Evolutionary conservation across 2,329 filamentous ascomycete genomes (phyloP), one percentile per base, ranked within the genome.

Genomic region (Diaporthe longicolla): DNA sequence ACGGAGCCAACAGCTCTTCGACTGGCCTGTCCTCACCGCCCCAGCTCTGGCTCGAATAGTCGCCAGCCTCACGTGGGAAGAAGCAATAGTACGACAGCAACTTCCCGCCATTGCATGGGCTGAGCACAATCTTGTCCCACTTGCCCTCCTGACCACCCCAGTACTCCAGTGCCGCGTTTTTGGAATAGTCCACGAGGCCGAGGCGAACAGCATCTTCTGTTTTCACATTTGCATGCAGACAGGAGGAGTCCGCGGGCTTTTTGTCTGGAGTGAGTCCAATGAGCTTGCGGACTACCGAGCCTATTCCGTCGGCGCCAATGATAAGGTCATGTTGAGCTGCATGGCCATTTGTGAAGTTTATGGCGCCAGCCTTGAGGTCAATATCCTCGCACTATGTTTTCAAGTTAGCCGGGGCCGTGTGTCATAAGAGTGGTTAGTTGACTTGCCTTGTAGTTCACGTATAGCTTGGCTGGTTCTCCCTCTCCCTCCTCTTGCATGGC

Each of bases 41-140:
- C 91, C 91, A 93, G 13, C 85, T 86, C 70, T 93, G 90, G 57
- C 83, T 88, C 4, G 86, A 85, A 79, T 90, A 93, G 79, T 93
- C 90, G 9, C 89, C 89, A 74, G 87, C 85, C 8, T 87, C 85
- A 1, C 89, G 85, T 0, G 91, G 88, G 81, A 92, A 93, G 85
- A 93, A 93, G 82, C 91, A 93, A 82, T 93, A 93, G 83, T 92
- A 93, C 0, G 90, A 92, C 4, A 93, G 84, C 3, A 93, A 83
- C 75, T 88, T 88, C 70, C 91, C 91, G 29, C 88, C 88, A 78
- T 93, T 92, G 83, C 92, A 93, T 7, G 92, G 91, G 0, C 91
- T 93, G 2, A 93, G 84, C 7, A 93, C 92, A 73, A 94, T 93
- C 85, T 93, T 94, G 81, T 93, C 89, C 85, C 85, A 90, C 78